Base-by-base conservation (phyloP, 73 alveolate genomes). In the Stentor roeselii region DNA sequence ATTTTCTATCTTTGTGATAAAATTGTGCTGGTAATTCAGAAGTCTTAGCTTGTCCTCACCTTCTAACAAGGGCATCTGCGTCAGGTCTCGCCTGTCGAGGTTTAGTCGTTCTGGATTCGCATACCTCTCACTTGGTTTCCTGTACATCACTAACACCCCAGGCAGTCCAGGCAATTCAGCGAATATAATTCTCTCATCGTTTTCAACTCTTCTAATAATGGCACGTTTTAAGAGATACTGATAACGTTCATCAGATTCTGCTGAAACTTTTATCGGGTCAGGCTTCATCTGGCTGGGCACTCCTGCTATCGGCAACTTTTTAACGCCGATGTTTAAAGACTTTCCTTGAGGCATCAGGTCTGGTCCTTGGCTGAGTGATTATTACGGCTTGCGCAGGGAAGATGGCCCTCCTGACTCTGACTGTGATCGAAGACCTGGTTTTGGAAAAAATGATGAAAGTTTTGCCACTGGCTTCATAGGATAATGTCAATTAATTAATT, bases 31-130 rank as follows among this genome's bases (percentile, higher is more conserved):
- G 41, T 91, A 86, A 86, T 90, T 88, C 59, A 95, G 83, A 59
- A 95, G 87, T 82, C 94, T 90, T 38, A 95, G 90, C 76, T 87
- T 94, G 82, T 95, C 99, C 87, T 95, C 99, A 6, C 99, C 99
- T 85, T 95, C 99, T 30, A 95, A 88, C 50, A 95, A 84, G n/a
- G 99, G 99, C 75, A 95, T 89, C 74, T 95, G 99, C 0, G 97
- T 87, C 50, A 95, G 87, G 75, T 95, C 99, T 83, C 96, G 78
- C 77, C 91, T 94, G 85, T 95, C 96, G n/a, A 95, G 88, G 84
- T 92, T 90, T 38, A 95, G 91, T 84, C 95, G 86, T 59, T 95
- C 99, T 82, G 91, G 93, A 78, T 92, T 85, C 36, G 93, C 91
- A 87, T 94, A 90, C 59, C 99, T 82, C 83, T 90, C 96, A 11